phyloP scores from a whole-genome alignment of 1,284 basidiomycete genomes.

The Taiwanofungus camphoratus region DNA sequence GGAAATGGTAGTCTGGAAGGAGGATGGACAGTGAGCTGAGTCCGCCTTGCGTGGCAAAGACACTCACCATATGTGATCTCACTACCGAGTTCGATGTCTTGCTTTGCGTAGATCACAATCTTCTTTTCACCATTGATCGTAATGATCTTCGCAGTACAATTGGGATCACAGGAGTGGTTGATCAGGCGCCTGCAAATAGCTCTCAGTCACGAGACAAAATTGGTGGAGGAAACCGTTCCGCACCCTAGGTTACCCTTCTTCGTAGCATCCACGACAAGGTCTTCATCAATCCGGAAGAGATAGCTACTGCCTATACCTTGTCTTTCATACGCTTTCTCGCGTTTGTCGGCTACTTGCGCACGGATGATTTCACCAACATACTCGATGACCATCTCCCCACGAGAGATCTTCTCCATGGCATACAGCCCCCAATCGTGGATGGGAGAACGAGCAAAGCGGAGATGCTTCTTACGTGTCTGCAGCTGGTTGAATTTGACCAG shows the following conservation, averaged over 20 bases:
- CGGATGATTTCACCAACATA: constrained; percentile 98
- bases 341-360: constrained; percentile 92
- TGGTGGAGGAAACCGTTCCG: constrained; percentile 29
- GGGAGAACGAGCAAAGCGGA: constrained; percentile 91
- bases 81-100: constrained; percentile 88
- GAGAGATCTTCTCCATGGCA: constrained; percentile 89
- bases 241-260: constrained; percentile 98
- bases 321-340: constrained; percentile 94
- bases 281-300: constrained; percentile 89
- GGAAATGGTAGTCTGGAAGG: constrained; percentile 82
- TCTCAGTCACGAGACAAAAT: constrained; percentile 11
- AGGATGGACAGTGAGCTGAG: neutral
- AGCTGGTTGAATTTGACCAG: constrained; percentile 97
- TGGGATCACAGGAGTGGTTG: constrained; percentile 97
- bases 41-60: neutral
- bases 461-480: constrained; percentile 95
- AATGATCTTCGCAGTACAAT: constrained; percentile 97
- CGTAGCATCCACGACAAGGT: constrained; percentile 94
- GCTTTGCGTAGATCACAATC: constrained; percentile 98
- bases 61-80: constrained; percentile 87
- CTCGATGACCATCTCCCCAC: constrained; percentile 99
- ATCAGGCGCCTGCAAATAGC: constrained; percentile 68
- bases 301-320: constrained; percentile 96
- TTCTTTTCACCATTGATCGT: constrained; percentile 98
- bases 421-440: constrained; percentile 99